Conservation (phyloP, 257 asterid genomes). For the Ligustrum vulgare region DNA sequence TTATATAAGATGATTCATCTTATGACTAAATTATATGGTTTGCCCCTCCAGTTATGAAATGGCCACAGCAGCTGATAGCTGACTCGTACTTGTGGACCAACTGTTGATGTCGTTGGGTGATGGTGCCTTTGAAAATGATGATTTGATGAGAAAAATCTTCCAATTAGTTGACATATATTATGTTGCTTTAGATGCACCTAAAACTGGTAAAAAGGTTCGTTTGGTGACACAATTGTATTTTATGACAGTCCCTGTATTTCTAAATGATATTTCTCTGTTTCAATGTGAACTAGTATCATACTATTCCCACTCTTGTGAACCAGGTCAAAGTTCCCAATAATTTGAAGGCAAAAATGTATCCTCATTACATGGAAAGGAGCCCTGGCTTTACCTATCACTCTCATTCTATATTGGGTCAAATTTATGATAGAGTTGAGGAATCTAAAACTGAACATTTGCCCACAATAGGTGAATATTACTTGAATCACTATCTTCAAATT, state of each 20-base stretch:
- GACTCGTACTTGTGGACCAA: conserved; percentile 69
- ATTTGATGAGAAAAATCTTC: conserved; percentile 40
- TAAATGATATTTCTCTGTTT: neutral
- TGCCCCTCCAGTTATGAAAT: conserved; percentile 47
- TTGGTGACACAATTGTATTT: neutral
- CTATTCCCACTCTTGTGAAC: conserved; percentile 14
- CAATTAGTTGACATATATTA: conserved; percentile 63
- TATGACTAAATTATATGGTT: conserved; percentile 1
- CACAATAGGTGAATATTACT: conserved; percentile 36
- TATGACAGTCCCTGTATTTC: neutral
- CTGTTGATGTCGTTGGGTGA: conserved; percentile 51
- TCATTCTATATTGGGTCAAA: conserved; percentile 59
- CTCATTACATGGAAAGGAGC: conserved; percentile 64
- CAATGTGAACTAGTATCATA: neutral
- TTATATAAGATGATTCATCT: conserved; percentile 12
- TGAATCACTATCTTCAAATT: neutral
- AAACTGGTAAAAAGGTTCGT: conserved; percentile 75
- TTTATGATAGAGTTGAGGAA: conserved; percentile 43
- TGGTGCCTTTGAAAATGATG: conserved; percentile 35
- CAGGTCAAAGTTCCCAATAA: conserved; percentile 55
- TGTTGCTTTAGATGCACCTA: conserved; percentile 85
- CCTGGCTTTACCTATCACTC: conserved; percentile 41
- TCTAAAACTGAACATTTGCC: conserved; percentile 29
- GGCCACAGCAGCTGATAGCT: conserved; percentile 71
- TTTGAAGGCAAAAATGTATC: conserved; percentile 51